These are phyloP conservation scores for Mallotus nudiflorus DNA, from an alignment of 345 rosid species.

Conservation along the genomic window DNA sequence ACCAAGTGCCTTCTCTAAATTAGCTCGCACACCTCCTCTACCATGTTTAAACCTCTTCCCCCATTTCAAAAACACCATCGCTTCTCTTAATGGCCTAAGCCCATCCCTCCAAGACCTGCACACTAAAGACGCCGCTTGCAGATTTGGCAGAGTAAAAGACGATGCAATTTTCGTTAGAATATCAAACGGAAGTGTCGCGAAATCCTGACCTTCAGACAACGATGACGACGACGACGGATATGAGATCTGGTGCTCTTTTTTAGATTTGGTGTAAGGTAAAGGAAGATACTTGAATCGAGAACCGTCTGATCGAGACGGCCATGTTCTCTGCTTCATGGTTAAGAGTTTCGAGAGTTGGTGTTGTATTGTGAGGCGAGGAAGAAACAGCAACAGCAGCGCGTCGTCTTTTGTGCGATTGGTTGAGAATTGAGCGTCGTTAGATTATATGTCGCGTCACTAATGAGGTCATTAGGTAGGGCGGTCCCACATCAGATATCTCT, in stretches of 20 bases:
- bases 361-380: no score
- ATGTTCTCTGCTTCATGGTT: constrained; percentile 48
- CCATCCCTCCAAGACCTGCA: constrained; percentile 87
- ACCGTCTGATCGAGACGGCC: constrained; percentile 52
- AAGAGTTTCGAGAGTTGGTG: not conserved
- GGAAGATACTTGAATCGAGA: constrained; percentile 39
- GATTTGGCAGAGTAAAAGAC: constrained; percentile 62
- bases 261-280: constrained; percentile 12
- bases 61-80: constrained; percentile 67
- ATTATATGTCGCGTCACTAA: no score
- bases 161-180: constrained; percentile 61
- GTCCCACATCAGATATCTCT: no score
- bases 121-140: constrained; percentile 67
- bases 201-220: constrained; percentile 35
- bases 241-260: not conserved
- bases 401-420: no score
- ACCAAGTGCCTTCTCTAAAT: constrained; percentile 73
- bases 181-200: constrained; percentile 72
- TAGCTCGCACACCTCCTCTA: constrained; percentile 56
- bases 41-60: constrained; percentile 95
- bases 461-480: not conserved
- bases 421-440: no score
- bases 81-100: constrained; percentile 80
- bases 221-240: constrained; percentile 17
- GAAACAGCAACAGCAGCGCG: no score